Evolutionary conservation across 2,329 filamentous ascomycete genomes (phyloP), one percentile per base, ranked within the genome.

Genomic region (Fusarium devonianum): DNA sequence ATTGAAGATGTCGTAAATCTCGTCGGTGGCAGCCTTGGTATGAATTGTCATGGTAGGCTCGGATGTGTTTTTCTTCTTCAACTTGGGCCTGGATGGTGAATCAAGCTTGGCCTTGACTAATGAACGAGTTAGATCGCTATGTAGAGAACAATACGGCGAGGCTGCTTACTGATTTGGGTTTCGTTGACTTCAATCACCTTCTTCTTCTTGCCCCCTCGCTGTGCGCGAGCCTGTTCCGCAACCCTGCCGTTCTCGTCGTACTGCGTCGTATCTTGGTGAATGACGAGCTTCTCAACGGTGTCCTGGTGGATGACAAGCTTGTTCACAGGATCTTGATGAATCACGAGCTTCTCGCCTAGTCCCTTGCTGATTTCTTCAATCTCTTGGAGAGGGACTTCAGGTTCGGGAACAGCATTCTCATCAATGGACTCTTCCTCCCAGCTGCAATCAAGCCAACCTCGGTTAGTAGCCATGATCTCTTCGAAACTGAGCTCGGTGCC

Each of bases 31-130:
- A 58, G 94, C 93, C 63, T 85, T 90, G 10, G 94, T 99, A 68
- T 97, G 92, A 59, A 99, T 84, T 1, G 94, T 99, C 92, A 99
- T 97, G 2, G 94, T 99, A n/a, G 92, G 90, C 71, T 97, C 93
- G 40, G 81, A 76, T 2, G 72, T 59, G 61, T 86, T 86, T 69
- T 89, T 94, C 70, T 90, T 90, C 58, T 87, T 88, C 45, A 93
- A 80, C 71, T 95, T 97, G 4, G 85, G 86, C n/a, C 86, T 84
- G 0, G 89, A 89, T 0, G 92, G 93, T 2, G 93, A 97, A 65
- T 94, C 90, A 44, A 97, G 78, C 63, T 97, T 97, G 48, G 92
- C 88, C 78, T 96, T 94, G 71, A 97, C 91, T 94, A 61, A 53
- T 21, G 28, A 30, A 19, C 7, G 11, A 48, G 61, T 79, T 64